Percentiles rank a stretch among this genome's conserved stretches.
These are phyloP conservation scores for Penicillium mononematosum DNA, from an alignment of 495 filamentous ascomycete genomes.

Conservation along the genomic window DNA sequence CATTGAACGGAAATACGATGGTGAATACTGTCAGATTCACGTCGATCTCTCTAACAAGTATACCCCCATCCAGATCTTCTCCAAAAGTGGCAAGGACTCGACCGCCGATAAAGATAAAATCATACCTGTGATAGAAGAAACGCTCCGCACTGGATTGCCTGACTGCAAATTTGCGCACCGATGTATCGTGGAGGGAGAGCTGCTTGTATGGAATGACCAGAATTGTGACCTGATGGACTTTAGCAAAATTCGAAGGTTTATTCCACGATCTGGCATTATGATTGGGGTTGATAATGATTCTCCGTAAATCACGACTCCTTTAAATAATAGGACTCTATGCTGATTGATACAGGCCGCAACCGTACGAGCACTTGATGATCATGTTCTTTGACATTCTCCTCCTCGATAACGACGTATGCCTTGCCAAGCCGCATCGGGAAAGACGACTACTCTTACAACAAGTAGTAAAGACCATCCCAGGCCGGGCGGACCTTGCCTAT, in stretches of 20 bases:
- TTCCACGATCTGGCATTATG: conserved; percentile 69
- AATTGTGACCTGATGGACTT: conserved; percentile 63
- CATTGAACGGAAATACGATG: conserved; percentile 81
- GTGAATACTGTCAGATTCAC: conserved; percentile 87
- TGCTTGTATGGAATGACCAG: conserved; percentile 72
- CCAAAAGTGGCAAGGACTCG: conserved; percentile 87
- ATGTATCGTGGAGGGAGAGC: conserved; percentile 80
- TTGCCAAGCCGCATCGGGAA: conserved; percentile 58
- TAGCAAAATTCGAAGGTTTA: conserved; percentile 76
- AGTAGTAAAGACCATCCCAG: conserved; percentile 54
- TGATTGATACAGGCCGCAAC: conserved; percentile 50
- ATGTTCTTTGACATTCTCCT: conserved; percentile 78
- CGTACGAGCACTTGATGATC: conserved; percentile 78
- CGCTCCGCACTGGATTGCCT: conserved; percentile 55
- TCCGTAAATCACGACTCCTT: conserved; percentile 46
- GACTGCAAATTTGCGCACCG: conserved; percentile 57
- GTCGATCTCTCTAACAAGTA: conserved; percentile 60
- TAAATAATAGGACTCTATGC: background rate
- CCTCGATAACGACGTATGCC: conserved; percentile 64
- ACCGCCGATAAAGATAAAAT: conserved; percentile 65
- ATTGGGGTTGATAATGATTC: conserved; percentile 70
- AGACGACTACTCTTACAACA: conserved; percentile 59
- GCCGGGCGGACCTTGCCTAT: conserved; percentile 59
- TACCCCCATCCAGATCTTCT: conserved; percentile 73
- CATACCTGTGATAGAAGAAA: conserved; percentile 50